These are phyloP conservation scores for Pseudocercospora cruenta DNA, from an alignment of 2,329 filamentous ascomycete species.

Conservation along the genomic window DNA sequence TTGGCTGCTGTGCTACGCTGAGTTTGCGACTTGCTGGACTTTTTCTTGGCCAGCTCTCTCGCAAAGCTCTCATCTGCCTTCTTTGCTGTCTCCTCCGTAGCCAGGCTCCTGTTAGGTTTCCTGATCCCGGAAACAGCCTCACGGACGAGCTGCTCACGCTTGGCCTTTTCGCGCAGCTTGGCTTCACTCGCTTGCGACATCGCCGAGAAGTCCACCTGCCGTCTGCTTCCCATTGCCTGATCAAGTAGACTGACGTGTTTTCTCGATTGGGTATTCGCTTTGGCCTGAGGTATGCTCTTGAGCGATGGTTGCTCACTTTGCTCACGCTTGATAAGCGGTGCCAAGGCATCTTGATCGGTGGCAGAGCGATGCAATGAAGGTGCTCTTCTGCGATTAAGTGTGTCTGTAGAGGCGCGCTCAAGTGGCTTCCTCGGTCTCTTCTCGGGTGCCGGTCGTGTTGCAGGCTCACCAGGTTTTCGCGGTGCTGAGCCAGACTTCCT, in stretches of 20 bases:
- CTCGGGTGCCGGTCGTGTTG: constrained; percentile 39
- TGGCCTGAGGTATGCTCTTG: constrained; percentile 48
- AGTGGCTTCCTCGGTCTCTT: constrained; percentile 57
- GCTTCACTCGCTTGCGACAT: constrained; percentile 57
- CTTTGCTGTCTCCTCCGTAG: constrained; percentile 68
- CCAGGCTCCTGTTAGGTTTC: constrained; percentile 74
- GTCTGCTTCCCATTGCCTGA: constrained; percentile 38
- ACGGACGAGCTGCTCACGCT: constrained; percentile 66
- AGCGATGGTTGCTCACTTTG: constrained; percentile 63
- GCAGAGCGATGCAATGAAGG: constrained; percentile 70
- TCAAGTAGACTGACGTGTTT: constrained; percentile 45
- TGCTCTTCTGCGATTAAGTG: constrained; percentile 57
- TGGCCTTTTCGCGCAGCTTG: constrained; percentile 67
- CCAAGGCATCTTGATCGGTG: constrained; percentile 58
- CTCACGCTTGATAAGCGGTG: constrained; percentile 69
- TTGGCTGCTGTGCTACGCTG: constrained; percentile 29
- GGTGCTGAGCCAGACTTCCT: constrained; percentile 48
- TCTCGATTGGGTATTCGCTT: constrained; percentile 26
- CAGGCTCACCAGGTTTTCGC: constrained; percentile 46
- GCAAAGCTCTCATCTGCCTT: constrained; percentile 64
- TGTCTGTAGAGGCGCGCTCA: constrained; percentile 64
- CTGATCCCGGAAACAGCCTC: constrained; percentile 74
- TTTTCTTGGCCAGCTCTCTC: constrained; percentile 33
- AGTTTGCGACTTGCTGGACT: constrained; percentile 24
- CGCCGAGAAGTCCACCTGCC: constrained; percentile 60